Percentiles rank a stretch among this genome's conserved stretches.
These are phyloP conservation scores for Aaosphaeria pasadenensis DNA, from an alignment of 2,329 filamentous ascomycete genomes.

Conservation along the genomic window DNA sequence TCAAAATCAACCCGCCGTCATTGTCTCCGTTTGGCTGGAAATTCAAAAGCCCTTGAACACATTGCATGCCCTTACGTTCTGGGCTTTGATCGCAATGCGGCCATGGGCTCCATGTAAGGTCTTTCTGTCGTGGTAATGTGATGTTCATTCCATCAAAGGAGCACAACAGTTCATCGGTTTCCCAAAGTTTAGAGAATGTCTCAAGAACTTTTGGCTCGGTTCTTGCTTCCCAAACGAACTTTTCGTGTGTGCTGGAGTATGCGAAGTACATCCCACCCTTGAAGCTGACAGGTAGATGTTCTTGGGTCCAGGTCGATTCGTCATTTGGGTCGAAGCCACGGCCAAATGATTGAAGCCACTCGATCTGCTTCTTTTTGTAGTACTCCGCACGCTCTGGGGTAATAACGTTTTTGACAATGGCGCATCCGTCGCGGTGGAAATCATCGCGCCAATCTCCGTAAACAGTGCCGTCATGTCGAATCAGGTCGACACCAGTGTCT, in stretches of 20 bases:
- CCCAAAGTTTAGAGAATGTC: constrained; percentile 35
- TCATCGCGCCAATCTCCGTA: constrained; percentile 40
- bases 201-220: constrained; percentile 39
- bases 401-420: constrained; percentile 42
- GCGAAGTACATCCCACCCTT: constrained; percentile 44
- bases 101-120: constrained; percentile 37
- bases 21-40: constrained; percentile 44
- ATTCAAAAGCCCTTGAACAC: constrained; percentile 46
- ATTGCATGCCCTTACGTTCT: constrained; percentile 39
- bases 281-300: constrained; percentile 38
- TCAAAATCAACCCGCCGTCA: constrained; percentile 47
- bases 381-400: constrained; percentile 36
- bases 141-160: constrained; percentile 41
- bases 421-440: constrained; percentile 42
- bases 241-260: constrained; percentile 39
- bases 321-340: constrained; percentile 38
- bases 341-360: constrained; percentile 44
- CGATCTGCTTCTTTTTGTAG: constrained; percentile 40
- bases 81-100: constrained; percentile 42
- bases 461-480: constrained; percentile 6
- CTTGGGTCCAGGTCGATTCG: constrained; percentile 33
- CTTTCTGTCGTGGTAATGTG: constrained; percentile 33
- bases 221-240: constrained; percentile 41
- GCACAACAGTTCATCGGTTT: constrained; percentile 34
- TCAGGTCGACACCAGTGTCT: constrained; percentile 14